Evolutionary conservation across 2,329 filamentous ascomycete species (phyloP).

Genomic region (Sporothrix schenckii): DNA sequence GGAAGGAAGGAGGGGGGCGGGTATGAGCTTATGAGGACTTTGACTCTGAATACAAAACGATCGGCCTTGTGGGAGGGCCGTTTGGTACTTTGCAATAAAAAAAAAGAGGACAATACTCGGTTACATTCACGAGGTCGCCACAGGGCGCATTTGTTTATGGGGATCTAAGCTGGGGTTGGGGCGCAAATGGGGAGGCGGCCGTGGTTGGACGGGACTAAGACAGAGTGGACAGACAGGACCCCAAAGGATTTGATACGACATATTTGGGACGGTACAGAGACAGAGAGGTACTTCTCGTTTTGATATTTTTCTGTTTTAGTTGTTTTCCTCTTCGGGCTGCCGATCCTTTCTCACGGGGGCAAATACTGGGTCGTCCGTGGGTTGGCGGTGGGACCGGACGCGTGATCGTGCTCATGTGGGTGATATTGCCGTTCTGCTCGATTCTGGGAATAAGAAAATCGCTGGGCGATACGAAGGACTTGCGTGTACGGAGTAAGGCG

Average conservation of each 20-base stretch:
- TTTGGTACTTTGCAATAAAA: background rate
- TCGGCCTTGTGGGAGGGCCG: background rate
- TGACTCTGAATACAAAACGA: background rate
- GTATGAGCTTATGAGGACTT: background rate
- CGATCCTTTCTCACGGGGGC: slow-evolving; percentile 22
- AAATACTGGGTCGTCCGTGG: slow-evolving; percentile 14
- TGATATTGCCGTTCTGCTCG: background rate
- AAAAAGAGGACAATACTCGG: too few species aligned
- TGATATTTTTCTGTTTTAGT: background rate
- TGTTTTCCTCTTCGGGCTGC: background rate
- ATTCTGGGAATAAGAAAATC: slow-evolving; percentile 9
- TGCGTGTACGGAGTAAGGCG: background rate
- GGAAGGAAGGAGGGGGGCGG: slow-evolving; percentile 13
- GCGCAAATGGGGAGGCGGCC: slow-evolving; percentile 4
- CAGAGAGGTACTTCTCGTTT: slow-evolving; percentile 12
- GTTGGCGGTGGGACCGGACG: background rate
- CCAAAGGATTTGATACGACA: background rate
- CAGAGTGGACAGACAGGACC: background rate
- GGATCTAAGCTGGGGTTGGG: slow-evolving; percentile 7
- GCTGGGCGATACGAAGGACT: background rate
- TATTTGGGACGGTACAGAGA: too few species aligned
- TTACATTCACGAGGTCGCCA: slow-evolving; percentile 14
- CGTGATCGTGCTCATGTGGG: slow-evolving; percentile 19
- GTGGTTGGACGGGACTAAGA: slow-evolving; percentile 10
- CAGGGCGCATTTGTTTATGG: slow-evolving; percentile 22